phyloP scores from a whole-genome alignment of 192 early-diverging fungal genomes.

The Coemansia sp. region DNA sequence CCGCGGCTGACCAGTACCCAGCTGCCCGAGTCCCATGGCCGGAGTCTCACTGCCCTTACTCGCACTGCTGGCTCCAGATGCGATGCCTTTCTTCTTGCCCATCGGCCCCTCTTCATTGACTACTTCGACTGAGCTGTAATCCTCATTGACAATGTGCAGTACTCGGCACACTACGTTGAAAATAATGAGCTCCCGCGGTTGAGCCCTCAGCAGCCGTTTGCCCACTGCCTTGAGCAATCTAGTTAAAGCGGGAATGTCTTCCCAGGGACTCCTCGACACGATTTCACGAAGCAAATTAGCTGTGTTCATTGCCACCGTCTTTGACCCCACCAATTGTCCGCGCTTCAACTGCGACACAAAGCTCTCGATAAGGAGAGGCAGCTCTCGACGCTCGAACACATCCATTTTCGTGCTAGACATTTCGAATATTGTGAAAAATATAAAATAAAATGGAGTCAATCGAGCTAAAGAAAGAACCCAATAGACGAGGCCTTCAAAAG shows the following conservation, averaged over 20 bases:
- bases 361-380: slow-evolving; percentile 43
- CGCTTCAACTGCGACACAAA: slow-evolving; percentile 61
- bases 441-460: neutral
- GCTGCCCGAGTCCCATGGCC: slow-evolving; percentile 39
- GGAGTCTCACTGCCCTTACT: slow-evolving; percentile 35
- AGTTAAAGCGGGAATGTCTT: slow-evolving; percentile 62
- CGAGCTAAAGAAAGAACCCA: neutral
- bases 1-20: slow-evolving; percentile 10
- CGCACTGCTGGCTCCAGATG: slow-evolving; percentile 7
- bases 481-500: too few species aligned
- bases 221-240: slow-evolving; percentile 72
- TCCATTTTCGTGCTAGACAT: slow-evolving; percentile 3
- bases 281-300: slow-evolving; percentile 75
- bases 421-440: neutral
- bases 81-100: neutral
- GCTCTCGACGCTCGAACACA: slow-evolving; percentile 21
- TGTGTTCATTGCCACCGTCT: slow-evolving; percentile 70
- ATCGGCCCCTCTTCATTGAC: slow-evolving; percentile 9
- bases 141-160: slow-evolving; percentile 81
- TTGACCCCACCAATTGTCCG: slow-evolving; percentile 73
- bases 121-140: slow-evolving; percentile 27
- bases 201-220: slow-evolving; percentile 68
- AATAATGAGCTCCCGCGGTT: slow-evolving; percentile 82
- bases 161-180: slow-evolving; percentile 87
- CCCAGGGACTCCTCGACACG: slow-evolving; percentile 76